A percentile compares a stretch with the other conserved stretches of the same genome.
Evolutionary conservation across 805 yeast genomes (phyloP).

Genomic region (Spathaspora sp.): DNA sequence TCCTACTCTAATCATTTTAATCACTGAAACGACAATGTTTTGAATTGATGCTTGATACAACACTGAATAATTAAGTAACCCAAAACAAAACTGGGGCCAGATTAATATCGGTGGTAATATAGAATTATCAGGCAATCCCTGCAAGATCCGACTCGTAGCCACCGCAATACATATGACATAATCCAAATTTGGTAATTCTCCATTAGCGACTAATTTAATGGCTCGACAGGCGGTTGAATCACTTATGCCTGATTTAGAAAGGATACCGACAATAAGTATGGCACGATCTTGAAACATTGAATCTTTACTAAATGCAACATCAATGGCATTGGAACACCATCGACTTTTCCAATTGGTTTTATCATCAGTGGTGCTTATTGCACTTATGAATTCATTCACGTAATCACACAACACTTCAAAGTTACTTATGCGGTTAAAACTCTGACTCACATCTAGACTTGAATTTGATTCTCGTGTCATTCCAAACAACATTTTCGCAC

Average conservation of each 20-base stretch:
- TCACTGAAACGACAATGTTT: slow-evolving; percentile 24
- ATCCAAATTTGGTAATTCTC: slow-evolving; percentile 21
- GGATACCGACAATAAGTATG: slow-evolving; percentile 62
- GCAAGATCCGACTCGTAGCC: slow-evolving; percentile 44
- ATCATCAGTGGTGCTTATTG: slow-evolving; percentile 44
- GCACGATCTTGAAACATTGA: slow-evolving; percentile 68
- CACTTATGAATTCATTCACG: slow-evolving; percentile 49
- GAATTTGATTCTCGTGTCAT: slow-evolving; percentile 52
- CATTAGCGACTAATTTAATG: slow-evolving; percentile 21
- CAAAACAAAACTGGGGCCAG: slow-evolving; percentile 42
- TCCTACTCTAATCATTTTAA: slow-evolving; percentile 20
- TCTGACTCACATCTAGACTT: slow-evolving; percentile 30
- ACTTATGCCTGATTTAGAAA: slow-evolving; percentile 60
- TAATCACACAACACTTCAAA: slow-evolving; percentile 59
- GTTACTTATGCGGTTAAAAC: slow-evolving; percentile 38
- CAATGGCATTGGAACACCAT: slow-evolving; percentile 64
- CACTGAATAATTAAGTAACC: slow-evolving; percentile 23
- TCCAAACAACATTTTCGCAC: slow-evolving; percentile 68
- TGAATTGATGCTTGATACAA: slow-evolving; percentile 32
- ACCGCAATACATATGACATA: slow-evolving; percentile 37
- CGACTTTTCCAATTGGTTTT: slow-evolving; percentile 56
- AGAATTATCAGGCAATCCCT: slow-evolving; percentile 46
- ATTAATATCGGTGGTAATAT: slow-evolving; percentile 44
- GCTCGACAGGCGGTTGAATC: slow-evolving; percentile 44
- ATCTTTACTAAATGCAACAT: slow-evolving; percentile 52